Base-by-base conservation (phyloP, 1,284 basidiomycete species). In the Ganoderma multipileum region DNA sequence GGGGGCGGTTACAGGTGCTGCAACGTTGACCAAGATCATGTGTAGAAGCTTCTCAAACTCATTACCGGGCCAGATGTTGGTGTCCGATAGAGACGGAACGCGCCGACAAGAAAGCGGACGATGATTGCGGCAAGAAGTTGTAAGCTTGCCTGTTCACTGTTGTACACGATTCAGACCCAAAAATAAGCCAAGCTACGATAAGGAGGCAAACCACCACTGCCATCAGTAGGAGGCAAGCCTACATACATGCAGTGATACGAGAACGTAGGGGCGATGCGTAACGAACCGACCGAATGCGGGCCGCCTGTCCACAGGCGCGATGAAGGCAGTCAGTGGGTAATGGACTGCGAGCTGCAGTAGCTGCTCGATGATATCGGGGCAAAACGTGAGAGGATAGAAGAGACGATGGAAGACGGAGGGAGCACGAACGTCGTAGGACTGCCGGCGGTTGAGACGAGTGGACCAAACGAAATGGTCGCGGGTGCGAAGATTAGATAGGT, bases 251-350 rank as follows among this genome's bases (percentile, higher is more conserved):
- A 60, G 38, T 23, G 38, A 60, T 30, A 55, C 30, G 28, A 16
- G 52, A 55, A 55, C 16, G 28, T 9, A 12, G 33, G 4, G 50
- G 26, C 50, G 16, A 54, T 41, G 57, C 23, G 38, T n/a, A n/a
- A 60, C 58, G 38, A 18, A 60, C 23, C 28, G 42, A 42, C 23
- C 16, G 9, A 42, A n/a, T 23, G 38, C n/a, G 42, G 44, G 36
- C 44, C 26, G 47, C 64, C 64, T 65, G 64, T 65, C 64, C 64
- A 65, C 64, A 65, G 64, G 64, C 42, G 58, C 58, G 58, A 52
- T 11, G 42, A 47, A 61, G 33, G 39, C n/a, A 39, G 23, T 50
- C 16, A n/a, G n/a, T n/a, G 52, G 28, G 28, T 65, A 59, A 39
- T 18, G 39, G 47, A 26, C 26, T 50, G 30, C 42, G 44, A 36